Evolutionary conservation across 176 grass and related monocot genomes (phyloP).

Genomic region (Rhynchospora pubera): DNA sequence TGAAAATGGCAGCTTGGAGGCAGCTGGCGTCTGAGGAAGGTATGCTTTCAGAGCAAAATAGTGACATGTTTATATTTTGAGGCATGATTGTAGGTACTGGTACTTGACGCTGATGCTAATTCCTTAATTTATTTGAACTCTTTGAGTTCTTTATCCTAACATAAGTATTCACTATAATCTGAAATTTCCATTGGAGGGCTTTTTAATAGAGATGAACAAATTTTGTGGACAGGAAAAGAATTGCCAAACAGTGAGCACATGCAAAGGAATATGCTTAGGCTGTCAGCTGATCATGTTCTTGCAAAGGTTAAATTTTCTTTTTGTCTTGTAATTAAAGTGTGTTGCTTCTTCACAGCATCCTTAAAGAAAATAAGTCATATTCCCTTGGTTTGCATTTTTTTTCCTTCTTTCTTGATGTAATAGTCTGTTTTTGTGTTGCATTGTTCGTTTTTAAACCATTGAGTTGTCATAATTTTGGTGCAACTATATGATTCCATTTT

Average conservation of each 20-base stretch:
- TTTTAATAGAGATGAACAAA: constrained; percentile 6
- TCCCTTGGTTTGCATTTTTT: neutral
- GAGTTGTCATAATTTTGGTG: neutral
- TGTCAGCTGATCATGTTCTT: constrained; percentile 81
- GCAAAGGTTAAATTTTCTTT: constrained; percentile 56
- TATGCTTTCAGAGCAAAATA: constrained; percentile 13
- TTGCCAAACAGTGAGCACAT: constrained; percentile 38
- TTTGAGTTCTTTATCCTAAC: constrained; percentile 13
- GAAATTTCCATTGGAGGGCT: neutral
- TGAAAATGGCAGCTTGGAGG: constrained; percentile 91
- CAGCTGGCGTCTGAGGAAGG: constrained; percentile 96
- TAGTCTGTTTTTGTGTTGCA: neutral
- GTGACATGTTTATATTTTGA: neutral
- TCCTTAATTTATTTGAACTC: neutral
- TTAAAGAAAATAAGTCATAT: neutral
- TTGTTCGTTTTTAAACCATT: neutral
- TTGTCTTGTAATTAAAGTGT: neutral
- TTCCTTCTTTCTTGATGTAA: neutral
- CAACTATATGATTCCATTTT: neutral
- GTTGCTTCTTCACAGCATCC: neutral
- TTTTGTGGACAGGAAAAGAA: constrained; percentile 56
- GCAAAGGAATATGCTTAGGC: constrained; percentile 63
- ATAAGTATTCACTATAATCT: neutral
- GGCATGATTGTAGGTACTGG: neutral
- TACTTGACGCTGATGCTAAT: constrained; percentile 6